These are phyloP conservation scores for Phalaenopsis aphrodite DNA, from an alignment of 106 monocot species.

Conservation along the genomic window DNA sequence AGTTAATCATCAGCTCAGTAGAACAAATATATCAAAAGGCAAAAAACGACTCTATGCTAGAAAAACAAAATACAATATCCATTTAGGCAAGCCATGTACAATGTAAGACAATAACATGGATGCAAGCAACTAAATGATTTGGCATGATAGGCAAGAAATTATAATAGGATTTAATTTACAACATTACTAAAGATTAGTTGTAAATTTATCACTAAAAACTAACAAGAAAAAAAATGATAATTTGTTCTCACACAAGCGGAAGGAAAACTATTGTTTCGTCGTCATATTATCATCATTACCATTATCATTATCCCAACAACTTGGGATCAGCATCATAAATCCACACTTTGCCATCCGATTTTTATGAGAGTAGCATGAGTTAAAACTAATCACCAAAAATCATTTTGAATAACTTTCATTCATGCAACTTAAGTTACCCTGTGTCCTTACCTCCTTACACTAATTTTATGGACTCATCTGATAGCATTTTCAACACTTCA, in stretches of 20 bases:
- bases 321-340: background rate
- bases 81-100: background rate
- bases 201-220: background rate
- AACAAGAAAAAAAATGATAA: background rate
- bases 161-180: background rate
- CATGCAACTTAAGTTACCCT: too few species aligned
- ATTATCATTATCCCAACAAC: background rate
- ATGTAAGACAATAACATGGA: background rate
- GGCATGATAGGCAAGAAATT: background rate
- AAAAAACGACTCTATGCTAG: background rate
- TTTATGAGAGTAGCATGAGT: too few species aligned
- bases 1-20: background rate
- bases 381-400: too few species aligned
- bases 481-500: too few species aligned
- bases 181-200: background rate
- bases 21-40: background rate
- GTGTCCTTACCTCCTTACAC: too few species aligned
- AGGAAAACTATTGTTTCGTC: too few species aligned
- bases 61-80: background rate
- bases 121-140: background rate
- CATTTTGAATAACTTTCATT: too few species aligned
- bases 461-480: too few species aligned
- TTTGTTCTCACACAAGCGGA: background rate
- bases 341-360: background rate
- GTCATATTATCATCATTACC: too few species aligned